phyloP scores from a whole-genome alignment of 2,329 filamentous ascomycete genomes.

The Dryadomyces quercivorus region DNA sequence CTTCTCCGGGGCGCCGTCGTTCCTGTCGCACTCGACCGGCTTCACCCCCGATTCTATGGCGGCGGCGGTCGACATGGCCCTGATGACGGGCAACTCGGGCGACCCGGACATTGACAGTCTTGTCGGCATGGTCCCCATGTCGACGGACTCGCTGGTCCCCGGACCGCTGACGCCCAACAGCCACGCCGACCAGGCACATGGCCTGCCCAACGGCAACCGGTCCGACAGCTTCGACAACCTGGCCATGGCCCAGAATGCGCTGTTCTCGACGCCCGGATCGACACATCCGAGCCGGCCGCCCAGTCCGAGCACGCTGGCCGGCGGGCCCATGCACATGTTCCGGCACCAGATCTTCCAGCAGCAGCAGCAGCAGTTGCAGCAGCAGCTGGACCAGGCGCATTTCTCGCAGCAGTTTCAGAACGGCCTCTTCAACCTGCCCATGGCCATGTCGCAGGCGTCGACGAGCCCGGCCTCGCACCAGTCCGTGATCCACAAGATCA shows the following conservation, averaged over 20 bases:
- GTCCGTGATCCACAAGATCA: conserved; percentile 67
- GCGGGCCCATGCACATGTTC: conserved; percentile 30
- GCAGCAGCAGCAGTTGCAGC: conserved; percentile 20
- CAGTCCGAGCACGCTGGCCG: conserved; percentile 49
- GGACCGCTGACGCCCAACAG: conserved; percentile 56
- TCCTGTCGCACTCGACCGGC: conserved; percentile 22
- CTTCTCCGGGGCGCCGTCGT: conserved; percentile 22
- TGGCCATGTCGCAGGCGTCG: conserved; percentile 22
- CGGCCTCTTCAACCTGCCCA: conserved; percentile 36
- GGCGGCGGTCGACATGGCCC: conserved; percentile 12
- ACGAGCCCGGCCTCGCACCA: conserved; percentile 19
- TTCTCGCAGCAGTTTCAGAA: conserved; percentile 34
- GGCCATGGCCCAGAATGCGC: conserved; percentile 36
- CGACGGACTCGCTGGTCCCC: conserved; percentile 12
- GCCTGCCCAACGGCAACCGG: conserved; percentile 44
- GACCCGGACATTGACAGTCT: conserved; percentile 13
- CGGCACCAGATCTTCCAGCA: conserved; percentile 20
- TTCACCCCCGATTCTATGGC: conserved; percentile 12
- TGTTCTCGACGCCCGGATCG: conserved; percentile 63
- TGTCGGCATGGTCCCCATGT: conserved; percentile 10
- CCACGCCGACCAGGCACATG: conserved; percentile 43
- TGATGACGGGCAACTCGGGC: conserved; percentile 10
- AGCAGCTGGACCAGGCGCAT: conserved; percentile 20
- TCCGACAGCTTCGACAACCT: conserved; percentile 55
- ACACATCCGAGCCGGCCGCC: conserved; percentile 66